Conservation (phyloP, 73 alveolate species). For the Paraurostyla sp. region DNA sequence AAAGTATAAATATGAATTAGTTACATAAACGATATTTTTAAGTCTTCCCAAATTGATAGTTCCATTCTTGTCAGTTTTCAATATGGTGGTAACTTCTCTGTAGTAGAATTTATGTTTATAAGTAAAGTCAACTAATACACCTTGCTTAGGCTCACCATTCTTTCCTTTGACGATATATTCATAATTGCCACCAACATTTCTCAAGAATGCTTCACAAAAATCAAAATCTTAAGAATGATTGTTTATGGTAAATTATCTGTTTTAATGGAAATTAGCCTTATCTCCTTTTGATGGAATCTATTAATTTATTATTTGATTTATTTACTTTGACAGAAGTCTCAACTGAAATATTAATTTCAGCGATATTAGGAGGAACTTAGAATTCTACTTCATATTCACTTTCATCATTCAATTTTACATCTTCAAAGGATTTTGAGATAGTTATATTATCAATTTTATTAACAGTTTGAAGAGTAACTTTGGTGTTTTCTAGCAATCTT, state of each 20-base stretch:
- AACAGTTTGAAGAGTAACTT: neutral
- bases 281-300: constrained; percentile 17
- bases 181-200: constrained; percentile 23
- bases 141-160: constrained; percentile 65
- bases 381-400: constrained; percentile 33
- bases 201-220: constrained; percentile 43
- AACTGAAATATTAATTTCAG: neutral
- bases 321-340: neutral
- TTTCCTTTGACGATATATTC: constrained; percentile 53
- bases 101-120: neutral
- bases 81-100: neutral
- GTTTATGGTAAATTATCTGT: neutral
- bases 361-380: constrained; percentile 21
- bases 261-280: constrained; percentile 6
- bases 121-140: constrained; percentile 13
- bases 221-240: constrained; percentile 5
- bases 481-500: constrained; percentile 38
- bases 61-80: constrained; percentile 67
- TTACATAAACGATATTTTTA: neutral
- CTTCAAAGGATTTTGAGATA: constrained; percentile 6
- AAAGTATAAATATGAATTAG: neutral
- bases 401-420: constrained; percentile 6
- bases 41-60: constrained; percentile 60
- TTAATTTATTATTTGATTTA: neutral
- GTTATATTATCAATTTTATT: constrained; percentile 16